Evolutionary conservation across 2,329 filamentous ascomycete species (phyloP), one percentile per base, ranked within the genome.

Genomic region (Sporothrix euskadiensis): DNA sequence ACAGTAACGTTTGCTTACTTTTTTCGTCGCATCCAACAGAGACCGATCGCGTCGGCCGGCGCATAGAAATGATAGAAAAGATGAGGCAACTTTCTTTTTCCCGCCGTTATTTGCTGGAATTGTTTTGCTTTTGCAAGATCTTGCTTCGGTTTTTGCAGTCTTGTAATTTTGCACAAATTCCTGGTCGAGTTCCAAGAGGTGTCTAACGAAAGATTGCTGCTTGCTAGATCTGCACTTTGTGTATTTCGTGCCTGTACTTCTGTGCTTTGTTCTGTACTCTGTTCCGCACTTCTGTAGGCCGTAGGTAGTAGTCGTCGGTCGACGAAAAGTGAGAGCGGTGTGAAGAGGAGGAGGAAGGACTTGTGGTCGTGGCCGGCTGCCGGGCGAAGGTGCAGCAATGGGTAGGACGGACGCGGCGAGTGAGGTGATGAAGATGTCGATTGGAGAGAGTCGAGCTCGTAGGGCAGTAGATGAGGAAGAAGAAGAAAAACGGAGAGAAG

Each of bases 11-110:
- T 44, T 44, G 44, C 44, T 47, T 22, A 74, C 74, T 61, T 70
- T 69, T 75, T 75, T 69, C 70, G 72, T 47, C 72, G 73, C 75
- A 75, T 75, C 66, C 66, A 74, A 56, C 49, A 41, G 65, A 56
- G 57, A 61, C 73, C 73, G 71, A 59, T 35, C 49, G 30, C 12
- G 66, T 66, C 59, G 73, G 73, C 66, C 71, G 52, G 73, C 66
- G 41, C 66, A 68, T 68, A n/a, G 39, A 65, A 57, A 52, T 56
- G 19, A 65, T 30, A 19, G 39, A 61, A 39, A 41, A 16, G 10
- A 32, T 16, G 1, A 22, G 19, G 19, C 0, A 12, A 22, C 57
- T 41, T n/a, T 10, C n/a, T 22, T 41, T n/a, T n/a, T 19, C 44
- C 14, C 44, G 44, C 44, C 44, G 44, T 35, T 35, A 14, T 16